Conservation (phyloP, 495 filamentous ascomycete genomes). For the Podospora pseudoanserina region DNA sequence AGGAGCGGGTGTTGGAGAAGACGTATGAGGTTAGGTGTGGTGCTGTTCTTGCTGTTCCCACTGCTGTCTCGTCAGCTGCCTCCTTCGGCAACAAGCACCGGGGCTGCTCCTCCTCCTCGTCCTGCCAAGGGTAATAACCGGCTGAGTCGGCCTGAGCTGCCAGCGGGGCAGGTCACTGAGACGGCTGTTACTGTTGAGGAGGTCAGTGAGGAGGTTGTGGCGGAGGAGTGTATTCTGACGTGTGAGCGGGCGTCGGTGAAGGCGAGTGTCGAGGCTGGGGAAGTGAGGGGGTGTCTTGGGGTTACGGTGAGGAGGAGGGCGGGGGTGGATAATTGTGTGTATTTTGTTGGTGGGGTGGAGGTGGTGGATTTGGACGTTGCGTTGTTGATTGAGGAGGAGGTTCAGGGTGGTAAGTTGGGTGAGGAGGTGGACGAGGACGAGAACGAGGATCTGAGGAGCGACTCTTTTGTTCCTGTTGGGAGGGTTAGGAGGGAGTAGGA, state of each 20-base stretch:
- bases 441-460: background rate
- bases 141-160: background rate
- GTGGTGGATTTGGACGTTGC: conserved; percentile 1
- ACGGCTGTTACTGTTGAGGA: background rate
- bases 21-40: background rate
- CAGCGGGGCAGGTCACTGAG: background rate
- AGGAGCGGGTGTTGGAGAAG: background rate
- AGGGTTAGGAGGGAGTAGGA: background rate
- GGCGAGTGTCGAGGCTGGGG: background rate
- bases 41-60: background rate
- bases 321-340: background rate
- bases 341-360: background rate
- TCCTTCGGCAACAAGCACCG: background rate
- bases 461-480: background rate
- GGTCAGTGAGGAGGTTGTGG: background rate
- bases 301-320: background rate
- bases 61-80: background rate
- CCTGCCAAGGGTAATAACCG: background rate
- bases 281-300: background rate
- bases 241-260: background rate
- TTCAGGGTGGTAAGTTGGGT: background rate
- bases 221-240: background rate
- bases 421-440: background rate
- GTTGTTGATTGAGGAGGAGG: background rate
- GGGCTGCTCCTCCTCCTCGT: background rate